Percentiles rank a stretch among this genome's conserved stretches.
Evolutionary conservation across 2,329 filamentous ascomycete species (phyloP).

Genomic region (Furcasterigmium sp.): DNA sequence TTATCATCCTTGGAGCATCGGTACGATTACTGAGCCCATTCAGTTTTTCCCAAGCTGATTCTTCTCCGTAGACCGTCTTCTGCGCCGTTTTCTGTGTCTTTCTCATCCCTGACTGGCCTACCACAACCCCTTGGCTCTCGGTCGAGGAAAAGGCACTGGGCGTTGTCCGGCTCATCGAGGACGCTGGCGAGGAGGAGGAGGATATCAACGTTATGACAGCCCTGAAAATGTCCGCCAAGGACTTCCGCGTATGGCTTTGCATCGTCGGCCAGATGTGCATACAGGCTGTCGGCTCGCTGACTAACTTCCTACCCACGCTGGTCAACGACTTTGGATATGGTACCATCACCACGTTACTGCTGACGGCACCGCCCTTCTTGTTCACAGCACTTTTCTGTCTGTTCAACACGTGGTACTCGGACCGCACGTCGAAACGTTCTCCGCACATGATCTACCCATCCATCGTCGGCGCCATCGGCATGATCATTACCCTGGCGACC

Average conservation of each 20-base stretch:
- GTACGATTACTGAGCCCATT: too few relatives aligned
- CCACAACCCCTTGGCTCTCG: constrained; percentile 12
- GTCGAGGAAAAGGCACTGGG: constrained; percentile 11
- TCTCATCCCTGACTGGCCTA: constrained; percentile 12
- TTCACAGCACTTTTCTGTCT: constrained; percentile 21
- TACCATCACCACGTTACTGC: constrained; percentile 19
- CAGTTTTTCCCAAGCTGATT: too few relatives aligned
- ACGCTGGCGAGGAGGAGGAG: constrained; percentile 14
- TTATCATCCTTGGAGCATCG: constrained; percentile 40
- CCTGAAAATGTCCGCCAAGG: constrained; percentile 20
- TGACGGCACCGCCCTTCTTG: constrained; percentile 22
- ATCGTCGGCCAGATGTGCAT: constrained; percentile 20
- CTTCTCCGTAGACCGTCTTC: constrained; percentile 10
- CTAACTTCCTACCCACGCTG: constrained; percentile 24
- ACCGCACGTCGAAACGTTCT: constrained; percentile 17
- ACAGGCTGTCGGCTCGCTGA: constrained; percentile 22
- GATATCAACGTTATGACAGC: constrained; percentile 15
- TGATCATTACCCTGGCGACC: constrained; percentile 16
- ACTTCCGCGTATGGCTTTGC: constrained; percentile 20
- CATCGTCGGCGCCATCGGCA: constrained; percentile 12
- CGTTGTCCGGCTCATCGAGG: constrained; percentile 11
- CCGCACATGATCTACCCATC: constrained; percentile 16
- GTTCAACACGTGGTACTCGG: constrained; percentile 23
- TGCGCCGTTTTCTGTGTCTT: constrained; percentile 7
- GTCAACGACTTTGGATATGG: constrained; percentile 20